Evolutionary conservation across 306 rosid species (phyloP), one percentile per base, ranked within the genome.

Genomic region (Quercus robur): DNA sequence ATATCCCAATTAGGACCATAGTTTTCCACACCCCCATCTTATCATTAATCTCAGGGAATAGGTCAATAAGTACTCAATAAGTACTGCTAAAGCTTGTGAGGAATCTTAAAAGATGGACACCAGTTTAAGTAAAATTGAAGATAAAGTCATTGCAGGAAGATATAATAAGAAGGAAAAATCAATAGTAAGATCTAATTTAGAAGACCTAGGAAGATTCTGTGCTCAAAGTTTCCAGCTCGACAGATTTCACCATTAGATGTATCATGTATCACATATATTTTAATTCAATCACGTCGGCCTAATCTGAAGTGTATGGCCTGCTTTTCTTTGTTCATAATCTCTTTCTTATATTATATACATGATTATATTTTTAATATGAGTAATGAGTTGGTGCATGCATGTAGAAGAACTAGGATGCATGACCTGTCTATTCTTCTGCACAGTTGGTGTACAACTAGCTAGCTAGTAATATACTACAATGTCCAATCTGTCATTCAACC

Each of bases 191-290:
- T 57, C 31, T 59, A 51, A 76, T 71, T 51, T 21, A 76, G 70
- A 56, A 35, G 20, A 31, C 64, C 11, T 33, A 23, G 38, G 57
- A 38, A 51, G 44, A 38, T 69, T 69, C 71, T 70, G 26, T 70
- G 75, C 79, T 33, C 57, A 30, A 62, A 70, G 79, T 56, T 78
- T 78, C 78, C 85, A 78, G 77, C 82, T 30, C 14, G 26, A 51
- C 3, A 82, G 85, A 82, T 77, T 82, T 78, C 81, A 23, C 17
- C 51, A 59, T 70, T 21, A 58, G 68, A 46, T 31, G 51, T 11
- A 10, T 70, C 5, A 49, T 49, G 54, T 49, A 49, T 49, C 54
- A 49, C 54, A 3, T 4, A 52, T 23, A 61, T 33, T 63, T 71
- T 63, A 77, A 51, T 77, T 9, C 57, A 69, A 49, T 21, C 28